Conservation (phyloP, 2,329 filamentous ascomycete genomes). For the Colletotrichum sp. region DNA sequence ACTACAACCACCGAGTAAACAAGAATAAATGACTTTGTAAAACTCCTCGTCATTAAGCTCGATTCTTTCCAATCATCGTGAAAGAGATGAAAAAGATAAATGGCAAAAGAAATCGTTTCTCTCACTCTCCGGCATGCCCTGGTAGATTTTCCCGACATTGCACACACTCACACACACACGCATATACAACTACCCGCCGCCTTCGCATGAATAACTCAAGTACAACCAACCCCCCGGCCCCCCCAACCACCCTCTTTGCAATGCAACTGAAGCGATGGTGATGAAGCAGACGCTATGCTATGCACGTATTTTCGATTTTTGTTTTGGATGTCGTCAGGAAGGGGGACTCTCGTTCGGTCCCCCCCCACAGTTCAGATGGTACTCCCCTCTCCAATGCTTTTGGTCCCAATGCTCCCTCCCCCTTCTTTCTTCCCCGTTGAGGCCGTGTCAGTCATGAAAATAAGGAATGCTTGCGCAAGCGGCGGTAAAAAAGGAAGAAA, state of each 20-base stretch:
- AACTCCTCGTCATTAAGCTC: background rate
- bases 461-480: background rate
- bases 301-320: slow-evolving; percentile 9
- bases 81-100: background rate
- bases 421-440: background rate
- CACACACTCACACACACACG: background rate
- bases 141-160: background rate
- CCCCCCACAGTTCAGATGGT: background rate
- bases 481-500: background rate
- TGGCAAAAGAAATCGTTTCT: background rate
- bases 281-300: slow-evolving; percentile 22
- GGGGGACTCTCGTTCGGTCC: background rate
- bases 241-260: background rate
- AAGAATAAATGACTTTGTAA: background rate
- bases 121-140: background rate
- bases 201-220: background rate
- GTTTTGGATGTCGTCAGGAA: background rate
- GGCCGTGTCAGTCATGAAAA: slow-evolving; percentile 18
- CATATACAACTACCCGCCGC: background rate
- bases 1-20: background rate
- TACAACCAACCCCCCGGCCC: background rate
- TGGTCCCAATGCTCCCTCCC: background rate
- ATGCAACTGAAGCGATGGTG: slow-evolving; percentile 8
- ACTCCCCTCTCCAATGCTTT: background rate
- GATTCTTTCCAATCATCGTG: background rate